Percentiles rank a stretch among this genome's conserved stretches.
These are phyloP conservation scores for Plasmodium gonderi DNA, from an alignment of 169 alveolate genomes.

Conservation along the genomic window DNA sequence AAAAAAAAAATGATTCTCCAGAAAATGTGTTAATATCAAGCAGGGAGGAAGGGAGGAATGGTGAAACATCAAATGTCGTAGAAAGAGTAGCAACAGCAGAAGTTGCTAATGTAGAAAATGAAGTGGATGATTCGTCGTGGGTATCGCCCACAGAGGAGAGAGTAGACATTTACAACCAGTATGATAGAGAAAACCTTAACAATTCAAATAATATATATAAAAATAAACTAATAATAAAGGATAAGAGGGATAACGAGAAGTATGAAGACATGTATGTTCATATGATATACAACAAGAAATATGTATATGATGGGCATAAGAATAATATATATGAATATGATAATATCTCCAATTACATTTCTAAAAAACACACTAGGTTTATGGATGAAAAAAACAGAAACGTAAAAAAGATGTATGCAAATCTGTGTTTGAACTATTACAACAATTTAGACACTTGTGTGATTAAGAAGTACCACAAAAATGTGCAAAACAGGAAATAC, in stretches of 20 bases:
- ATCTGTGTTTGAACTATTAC: constrained; percentile 46
- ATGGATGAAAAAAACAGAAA: neutral
- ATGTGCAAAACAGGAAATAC: constrained; percentile 37
- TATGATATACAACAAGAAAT: constrained; percentile 17
- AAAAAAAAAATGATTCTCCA: neutral
- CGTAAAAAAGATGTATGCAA: constrained; percentile 27
- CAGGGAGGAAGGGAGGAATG: neutral
- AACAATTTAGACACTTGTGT: constrained; percentile 53
- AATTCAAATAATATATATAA: constrained; percentile 46
- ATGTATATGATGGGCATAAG: constrained; percentile 16
- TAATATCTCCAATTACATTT: constrained; percentile 26
- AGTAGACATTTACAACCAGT: constrained; percentile 28
- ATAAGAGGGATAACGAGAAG: neutral
- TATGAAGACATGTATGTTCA: constrained; percentile 56
- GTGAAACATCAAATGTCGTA: too few relatives aligned
- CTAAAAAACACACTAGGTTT: neutral
- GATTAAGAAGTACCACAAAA: constrained; percentile 39
- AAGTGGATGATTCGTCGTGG: too few relatives aligned
- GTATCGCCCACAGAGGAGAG: neutral
- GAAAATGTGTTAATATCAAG: neutral
- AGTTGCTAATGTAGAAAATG: neutral
- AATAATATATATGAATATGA: constrained; percentile 46
- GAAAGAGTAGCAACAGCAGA: too few relatives aligned
- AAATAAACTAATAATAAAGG: constrained; percentile 40
- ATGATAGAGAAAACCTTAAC: constrained; percentile 35